phyloP scores from a whole-genome alignment of 2,329 filamentous ascomycete species.

The Epichloe amarillans region DNA sequence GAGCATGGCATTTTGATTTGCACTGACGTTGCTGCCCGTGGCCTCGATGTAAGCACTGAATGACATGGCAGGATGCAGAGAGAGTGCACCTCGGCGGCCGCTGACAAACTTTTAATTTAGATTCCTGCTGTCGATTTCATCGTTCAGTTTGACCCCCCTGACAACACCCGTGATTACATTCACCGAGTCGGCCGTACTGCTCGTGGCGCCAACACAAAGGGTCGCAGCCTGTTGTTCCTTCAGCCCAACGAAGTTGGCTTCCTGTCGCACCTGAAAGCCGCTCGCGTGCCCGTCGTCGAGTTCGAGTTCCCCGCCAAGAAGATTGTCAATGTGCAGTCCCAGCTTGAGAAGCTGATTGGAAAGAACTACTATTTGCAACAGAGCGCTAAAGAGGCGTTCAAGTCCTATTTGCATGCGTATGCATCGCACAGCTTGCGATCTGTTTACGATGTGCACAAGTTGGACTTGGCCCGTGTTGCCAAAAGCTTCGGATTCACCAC shows the following conservation, averaged over 20 bases:
- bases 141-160: conserved; percentile 87
- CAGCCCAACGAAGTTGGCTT: conserved; percentile 89
- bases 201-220: conserved; percentile 68
- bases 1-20: conserved; percentile 81
- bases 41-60: conserved; percentile 56
- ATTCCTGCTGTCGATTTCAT: conserved; percentile 96
- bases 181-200: conserved; percentile 94
- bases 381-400: conserved; percentile 63
- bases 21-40: conserved; percentile 90
- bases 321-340: conserved; percentile 78
- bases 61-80: neutral
- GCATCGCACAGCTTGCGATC: conserved; percentile 52
- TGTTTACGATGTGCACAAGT: conserved; percentile 67
- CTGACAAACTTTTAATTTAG: conserved; percentile 20
- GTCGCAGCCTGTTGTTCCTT: conserved; percentile 83
- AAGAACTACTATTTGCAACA: conserved; percentile 98
- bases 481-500: conserved; percentile 72
- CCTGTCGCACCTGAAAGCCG: conserved; percentile 78
- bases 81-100: neutral
- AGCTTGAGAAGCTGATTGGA: conserved; percentile 84
- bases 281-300: conserved; percentile 84
- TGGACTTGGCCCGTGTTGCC: conserved; percentile 72
- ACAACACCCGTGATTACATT: conserved; percentile 83
- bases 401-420: conserved; percentile 89
- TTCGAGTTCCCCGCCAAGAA: conserved; percentile 91